Evolutionary conservation across 2,329 filamentous ascomycete genomes (phyloP).

Genomic region (Mycosphaerella arachidis): DNA sequence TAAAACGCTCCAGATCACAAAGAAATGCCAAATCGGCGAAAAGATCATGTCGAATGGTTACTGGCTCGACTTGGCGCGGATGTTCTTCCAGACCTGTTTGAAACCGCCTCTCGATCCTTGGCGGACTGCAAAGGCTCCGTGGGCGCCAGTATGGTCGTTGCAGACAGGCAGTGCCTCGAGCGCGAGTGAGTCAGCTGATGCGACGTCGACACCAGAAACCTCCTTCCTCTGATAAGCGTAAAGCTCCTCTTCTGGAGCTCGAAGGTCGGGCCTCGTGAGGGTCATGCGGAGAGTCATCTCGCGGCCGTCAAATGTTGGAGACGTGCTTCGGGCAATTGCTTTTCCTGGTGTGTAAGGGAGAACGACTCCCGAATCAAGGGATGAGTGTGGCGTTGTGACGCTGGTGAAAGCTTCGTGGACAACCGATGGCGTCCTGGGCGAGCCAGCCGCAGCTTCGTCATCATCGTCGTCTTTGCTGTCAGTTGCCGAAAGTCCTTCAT

Average conservation of each 20-base stretch:
- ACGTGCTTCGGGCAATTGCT: constrained; percentile 10
- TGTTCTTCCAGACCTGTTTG: constrained; percentile 25
- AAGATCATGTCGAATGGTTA: constrained; percentile 7
- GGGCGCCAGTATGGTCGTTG: constrained; percentile 34
- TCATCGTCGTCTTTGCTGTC: constrained; percentile 14
- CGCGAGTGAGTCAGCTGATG: constrained; percentile 49
- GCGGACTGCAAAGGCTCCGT: constrained; percentile 43
- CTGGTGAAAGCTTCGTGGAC: constrained; percentile 5
- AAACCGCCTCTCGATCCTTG: constrained; percentile 17
- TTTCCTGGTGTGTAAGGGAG: constrained; percentile 12
- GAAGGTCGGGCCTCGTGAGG: constrained; percentile 80
- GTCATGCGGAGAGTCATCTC: constrained; percentile 98
- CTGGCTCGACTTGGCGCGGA: constrained; percentile 9
- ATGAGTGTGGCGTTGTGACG: constrained; percentile 25
- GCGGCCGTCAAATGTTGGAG: constrained; percentile 38
- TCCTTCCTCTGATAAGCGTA: constrained; percentile 49
- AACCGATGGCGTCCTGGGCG: constrained; percentile 10
- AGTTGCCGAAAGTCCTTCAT: constrained; percentile 11
- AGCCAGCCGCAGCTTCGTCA: constrained; percentile 3
- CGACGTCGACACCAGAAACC: constrained; percentile 20
- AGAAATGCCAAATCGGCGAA: not conserved
- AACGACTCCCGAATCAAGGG: constrained; percentile 35
- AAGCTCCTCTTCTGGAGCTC: constrained; percentile 66
- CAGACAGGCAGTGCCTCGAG: constrained; percentile 48
- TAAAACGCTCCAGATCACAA: constrained; percentile 4